Conservation (phyloP, 2,329 filamentous ascomycete species). For the Boeremia exigua region DNA sequence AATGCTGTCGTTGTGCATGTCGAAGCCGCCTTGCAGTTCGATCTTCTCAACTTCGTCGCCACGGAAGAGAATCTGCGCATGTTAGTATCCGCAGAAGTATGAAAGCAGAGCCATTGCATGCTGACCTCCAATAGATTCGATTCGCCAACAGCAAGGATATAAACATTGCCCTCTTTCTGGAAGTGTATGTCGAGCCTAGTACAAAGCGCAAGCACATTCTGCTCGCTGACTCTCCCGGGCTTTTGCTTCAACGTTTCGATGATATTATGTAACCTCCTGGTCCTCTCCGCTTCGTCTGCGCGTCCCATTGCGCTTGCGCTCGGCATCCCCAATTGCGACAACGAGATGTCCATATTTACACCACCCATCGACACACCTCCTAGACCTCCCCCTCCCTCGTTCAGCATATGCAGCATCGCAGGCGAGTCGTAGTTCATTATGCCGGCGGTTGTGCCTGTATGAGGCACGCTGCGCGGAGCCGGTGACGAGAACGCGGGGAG, state of each 20-base stretch:
- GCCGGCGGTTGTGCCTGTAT: slow-evolving; percentile 41
- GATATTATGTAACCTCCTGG: slow-evolving; percentile 62
- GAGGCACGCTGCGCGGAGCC: slow-evolving; percentile 52
- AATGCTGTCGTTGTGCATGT: slow-evolving; percentile 61
- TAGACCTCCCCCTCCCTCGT: slow-evolving; percentile 48
- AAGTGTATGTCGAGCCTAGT: slow-evolving; percentile 68
- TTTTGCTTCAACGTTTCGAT: slow-evolving; percentile 71
- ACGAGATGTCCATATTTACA: slow-evolving; percentile 46
- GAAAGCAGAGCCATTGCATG: too few species aligned
- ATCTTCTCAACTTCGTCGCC: slow-evolving; percentile 61
- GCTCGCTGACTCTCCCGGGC: slow-evolving; percentile 74
- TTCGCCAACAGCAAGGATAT: slow-evolving; percentile 45
- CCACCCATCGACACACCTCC: slow-evolving; percentile 48
- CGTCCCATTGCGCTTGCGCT: slow-evolving; percentile 47
- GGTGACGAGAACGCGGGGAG: slow-evolving; percentile 49
- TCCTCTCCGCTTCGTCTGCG: slow-evolving; percentile 61
- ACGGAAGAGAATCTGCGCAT: slow-evolving; percentile 36
- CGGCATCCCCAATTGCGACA: slow-evolving; percentile 51
- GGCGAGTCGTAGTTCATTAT: slow-evolving; percentile 51
- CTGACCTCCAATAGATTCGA: slow-evolving; percentile 28
- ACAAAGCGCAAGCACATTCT: slow-evolving; percentile 74
- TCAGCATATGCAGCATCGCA: slow-evolving; percentile 51
- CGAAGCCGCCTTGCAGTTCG: slow-evolving; percentile 67
- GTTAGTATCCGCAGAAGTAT: slow-evolving; percentile 1
- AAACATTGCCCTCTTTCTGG: slow-evolving; percentile 34